phyloP scores from a whole-genome alignment of 495 filamentous ascomycete species.

The Trichoderma gamsii region DNA sequence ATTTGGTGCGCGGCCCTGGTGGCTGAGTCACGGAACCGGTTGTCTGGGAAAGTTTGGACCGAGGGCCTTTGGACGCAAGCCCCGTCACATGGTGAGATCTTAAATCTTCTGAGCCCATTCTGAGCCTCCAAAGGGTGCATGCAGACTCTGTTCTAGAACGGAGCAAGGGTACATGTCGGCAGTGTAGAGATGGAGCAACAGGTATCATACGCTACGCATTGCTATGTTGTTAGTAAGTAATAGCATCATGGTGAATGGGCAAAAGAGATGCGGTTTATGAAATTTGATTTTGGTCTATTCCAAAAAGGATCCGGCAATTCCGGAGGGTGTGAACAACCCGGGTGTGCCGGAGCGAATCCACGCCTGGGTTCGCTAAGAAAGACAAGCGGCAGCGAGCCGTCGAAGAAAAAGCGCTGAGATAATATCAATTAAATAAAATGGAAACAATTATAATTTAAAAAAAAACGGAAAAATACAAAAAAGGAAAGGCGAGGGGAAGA shows the following conservation, averaged over 20 bases:
- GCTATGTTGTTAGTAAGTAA: no score
- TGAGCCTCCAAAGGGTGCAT: background rate
- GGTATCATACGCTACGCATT: background rate
- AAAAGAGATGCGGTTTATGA: background rate
- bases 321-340: background rate
- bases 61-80: background rate
- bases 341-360: background rate
- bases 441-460: background rate
- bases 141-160: constrained; percentile 1
- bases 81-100: background rate
- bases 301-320: constrained; percentile 4
- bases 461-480: background rate
- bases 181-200: background rate
- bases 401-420: background rate
- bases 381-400: background rate
- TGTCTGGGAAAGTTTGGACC: background rate
- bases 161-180: background rate
- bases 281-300: background rate
- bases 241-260: no score
- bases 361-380: background rate
- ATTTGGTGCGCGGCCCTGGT: constrained; percentile 6
- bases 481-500: background rate
- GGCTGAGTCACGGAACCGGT: background rate
- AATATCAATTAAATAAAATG: background rate
- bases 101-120: background rate